Percentiles rank a stretch among this genome's conserved stretches.
Evolutionary conservation across 2,329 filamentous ascomycete genomes (phyloP).

Genomic region (Colletotrichum costaricense): DNA sequence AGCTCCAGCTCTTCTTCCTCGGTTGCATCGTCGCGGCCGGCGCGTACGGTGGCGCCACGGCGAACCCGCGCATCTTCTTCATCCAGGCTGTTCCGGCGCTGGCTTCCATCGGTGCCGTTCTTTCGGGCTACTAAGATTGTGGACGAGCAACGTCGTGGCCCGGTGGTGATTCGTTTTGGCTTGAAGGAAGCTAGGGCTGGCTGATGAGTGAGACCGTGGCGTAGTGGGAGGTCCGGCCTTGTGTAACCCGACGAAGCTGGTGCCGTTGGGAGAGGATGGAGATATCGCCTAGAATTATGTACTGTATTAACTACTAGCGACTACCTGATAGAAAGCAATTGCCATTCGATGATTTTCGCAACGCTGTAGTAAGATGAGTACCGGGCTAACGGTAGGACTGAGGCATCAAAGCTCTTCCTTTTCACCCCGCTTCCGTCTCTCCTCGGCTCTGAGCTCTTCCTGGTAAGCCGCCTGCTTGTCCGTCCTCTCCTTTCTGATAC

Average conservation of each 20-base stretch:
- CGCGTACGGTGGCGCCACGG: conserved; percentile 55
- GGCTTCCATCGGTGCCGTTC: conserved; percentile 44
- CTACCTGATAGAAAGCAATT: neutral
- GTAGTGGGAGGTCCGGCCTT: neutral
- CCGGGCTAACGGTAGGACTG: no score
- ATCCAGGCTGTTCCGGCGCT: conserved; percentile 54
- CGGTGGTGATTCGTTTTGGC: neutral
- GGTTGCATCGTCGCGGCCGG: conserved; percentile 58
- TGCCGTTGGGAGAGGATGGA: neutral
- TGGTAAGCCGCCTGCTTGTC: conserved; percentile 21
- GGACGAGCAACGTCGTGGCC: no score
- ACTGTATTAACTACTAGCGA: neutral
- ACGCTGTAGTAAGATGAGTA: no score
- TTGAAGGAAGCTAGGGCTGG: neutral
- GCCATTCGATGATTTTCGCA: neutral
- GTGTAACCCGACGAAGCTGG: neutral
- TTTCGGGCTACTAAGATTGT: conserved; percentile 38
- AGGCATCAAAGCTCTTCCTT: conserved; percentile 24
- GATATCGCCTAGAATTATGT: neutral
- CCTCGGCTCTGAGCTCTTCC: conserved; percentile 20
- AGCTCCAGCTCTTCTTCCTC: conserved; percentile 61
- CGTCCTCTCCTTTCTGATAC: conserved; percentile 19
- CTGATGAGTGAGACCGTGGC: neutral
- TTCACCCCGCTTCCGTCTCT: conserved; percentile 13
- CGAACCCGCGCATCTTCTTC: conserved; percentile 53